These are phyloP conservation scores for Paxillus ammoniavirescens DNA, from an alignment of 768 basidiomycete genomes.

Conservation along the genomic window DNA sequence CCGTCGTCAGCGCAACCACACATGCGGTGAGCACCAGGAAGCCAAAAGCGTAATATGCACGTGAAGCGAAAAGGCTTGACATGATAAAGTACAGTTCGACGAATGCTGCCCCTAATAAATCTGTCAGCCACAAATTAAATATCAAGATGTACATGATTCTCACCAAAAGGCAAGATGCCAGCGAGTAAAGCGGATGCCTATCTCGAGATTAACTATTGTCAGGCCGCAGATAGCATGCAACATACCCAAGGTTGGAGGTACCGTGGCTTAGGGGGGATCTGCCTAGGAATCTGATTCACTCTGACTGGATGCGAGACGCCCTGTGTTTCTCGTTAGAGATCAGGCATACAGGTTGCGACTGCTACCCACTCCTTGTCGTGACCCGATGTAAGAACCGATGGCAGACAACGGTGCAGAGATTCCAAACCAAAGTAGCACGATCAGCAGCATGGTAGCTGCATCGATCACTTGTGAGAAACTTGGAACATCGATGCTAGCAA, in stretches of 20 bases:
- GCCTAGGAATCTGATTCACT: conserved; percentile 92
- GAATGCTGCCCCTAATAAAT: conserved; percentile 78
- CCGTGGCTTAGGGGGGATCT: conserved; percentile 85
- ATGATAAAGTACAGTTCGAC: conserved; percentile 93
- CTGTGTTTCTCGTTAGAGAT: conserved; percentile 37
- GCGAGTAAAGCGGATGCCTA: conserved; percentile 76
- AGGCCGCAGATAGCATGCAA: conserved; percentile 10
- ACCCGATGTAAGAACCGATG: conserved; percentile 83
- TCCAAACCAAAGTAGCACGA: conserved; percentile 88
- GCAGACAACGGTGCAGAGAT: conserved; percentile 90
- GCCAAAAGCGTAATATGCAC: conserved; percentile 95
- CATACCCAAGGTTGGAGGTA: conserved; percentile 81
- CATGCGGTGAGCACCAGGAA: conserved; percentile 86
- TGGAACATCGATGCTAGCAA: background rate
- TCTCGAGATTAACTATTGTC: conserved; percentile 10
- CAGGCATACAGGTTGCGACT: background rate
- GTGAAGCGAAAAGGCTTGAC: conserved; percentile 86
- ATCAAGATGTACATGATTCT: conserved; percentile 13
- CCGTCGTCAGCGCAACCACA: conserved; percentile 83
- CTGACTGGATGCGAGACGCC: conserved; percentile 78
- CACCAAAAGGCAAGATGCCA: conserved; percentile 90
- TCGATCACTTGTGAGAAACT: background rate
- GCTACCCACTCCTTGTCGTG: conserved; percentile 75
- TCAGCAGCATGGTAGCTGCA: conserved; percentile 78
- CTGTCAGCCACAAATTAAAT: conserved; percentile 2